Evolutionary conservation across 306 rosid genomes (phyloP), one percentile per base, ranked within the genome.

Genomic region (Cicer cuneatum): DNA sequence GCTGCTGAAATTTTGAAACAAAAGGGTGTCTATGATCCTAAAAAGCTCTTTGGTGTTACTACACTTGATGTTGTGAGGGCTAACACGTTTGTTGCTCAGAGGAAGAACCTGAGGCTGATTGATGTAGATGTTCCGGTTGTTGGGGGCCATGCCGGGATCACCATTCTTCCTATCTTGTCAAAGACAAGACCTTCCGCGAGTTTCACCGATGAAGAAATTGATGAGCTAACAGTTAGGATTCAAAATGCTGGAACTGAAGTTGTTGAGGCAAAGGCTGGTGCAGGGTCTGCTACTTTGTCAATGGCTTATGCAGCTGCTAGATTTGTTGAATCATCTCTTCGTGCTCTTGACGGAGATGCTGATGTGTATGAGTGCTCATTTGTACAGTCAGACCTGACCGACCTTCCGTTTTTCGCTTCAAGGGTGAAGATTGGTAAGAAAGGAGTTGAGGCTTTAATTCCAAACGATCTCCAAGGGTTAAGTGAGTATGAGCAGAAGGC

Each of bases 271-370:
- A 95, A 95, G 86, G 99, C 98, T 4, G 99, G 99, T 53, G 85
- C 97, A 10, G 99, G 99, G 18, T 95, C 99, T 46, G 99, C 99
- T 40, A 95, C 99, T 58, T 74, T 95, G 84, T 95, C 99, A 10
- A 95, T 95, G 99, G 99, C 99, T 54, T 95, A 95, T 82, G 98
- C 98, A 2, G 99, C 99, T 0, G 99, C 99, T 16, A 85, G 99
- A 84, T 95, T 95, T 63, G 97, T 95, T 2, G 99, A 95, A 82
- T 95, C 99, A 0, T 92, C 98, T 62, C 97, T 95, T 6, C 93
- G 99, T 14, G 99, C 97, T 0, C 87, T 95, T 37, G 99, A 92
- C 13, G 99, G 99, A 80, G 99, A 95, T 42, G 86, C 89, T 7
- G 98, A 95, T 85, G 99, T 95, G 45, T 95, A 92, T 0, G 99